Evolutionary conservation across 2,329 filamentous ascomycete species (phyloP).

Genomic region (Lachnellula suecica): DNA sequence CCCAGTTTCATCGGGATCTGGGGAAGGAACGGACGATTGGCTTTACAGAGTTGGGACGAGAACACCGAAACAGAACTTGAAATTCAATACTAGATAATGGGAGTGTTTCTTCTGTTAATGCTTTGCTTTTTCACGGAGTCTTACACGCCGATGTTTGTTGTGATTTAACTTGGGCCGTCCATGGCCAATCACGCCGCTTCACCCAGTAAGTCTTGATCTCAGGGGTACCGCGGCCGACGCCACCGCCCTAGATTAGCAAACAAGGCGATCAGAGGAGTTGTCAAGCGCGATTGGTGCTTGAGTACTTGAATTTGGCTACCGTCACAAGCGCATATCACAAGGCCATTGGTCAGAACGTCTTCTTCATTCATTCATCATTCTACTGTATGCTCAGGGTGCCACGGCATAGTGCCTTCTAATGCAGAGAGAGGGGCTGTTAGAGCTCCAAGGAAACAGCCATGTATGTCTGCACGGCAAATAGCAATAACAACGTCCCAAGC

Average conservation of each 20-base stretch:
- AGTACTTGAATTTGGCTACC: neutral
- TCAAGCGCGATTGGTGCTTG: neutral
- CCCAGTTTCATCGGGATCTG: constrained; percentile 29
- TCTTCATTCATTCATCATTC: constrained; percentile 10
- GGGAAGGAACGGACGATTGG: constrained; percentile 29
- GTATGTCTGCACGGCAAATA: neutral
- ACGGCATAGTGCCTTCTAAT: constrained; percentile 9
- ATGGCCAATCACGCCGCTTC: constrained; percentile 16
- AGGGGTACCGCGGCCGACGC: no score
- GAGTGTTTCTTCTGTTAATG: constrained; percentile 4
- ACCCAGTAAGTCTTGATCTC: neutral
- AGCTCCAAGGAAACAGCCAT: neutral
- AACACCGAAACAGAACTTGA: constrained; percentile 2
- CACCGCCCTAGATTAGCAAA: no score
- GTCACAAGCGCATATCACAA: neutral
- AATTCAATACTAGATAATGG: neutral
- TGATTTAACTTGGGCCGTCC: constrained; percentile 12
- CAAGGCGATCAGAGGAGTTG: no score
- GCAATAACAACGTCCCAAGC: neutral
- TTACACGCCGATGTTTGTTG: constrained; percentile 9
- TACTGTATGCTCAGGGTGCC: neutral
- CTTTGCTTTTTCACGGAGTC: constrained; percentile 5
- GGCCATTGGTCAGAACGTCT: neutral
- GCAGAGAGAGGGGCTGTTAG: neutral
- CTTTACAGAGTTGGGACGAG: neutral